Evolutionary conservation across 371 early-diverging fungal species (phyloP), one percentile per base, ranked within the genome.

Genomic region (Lichtheimia corymbifera): DNA sequence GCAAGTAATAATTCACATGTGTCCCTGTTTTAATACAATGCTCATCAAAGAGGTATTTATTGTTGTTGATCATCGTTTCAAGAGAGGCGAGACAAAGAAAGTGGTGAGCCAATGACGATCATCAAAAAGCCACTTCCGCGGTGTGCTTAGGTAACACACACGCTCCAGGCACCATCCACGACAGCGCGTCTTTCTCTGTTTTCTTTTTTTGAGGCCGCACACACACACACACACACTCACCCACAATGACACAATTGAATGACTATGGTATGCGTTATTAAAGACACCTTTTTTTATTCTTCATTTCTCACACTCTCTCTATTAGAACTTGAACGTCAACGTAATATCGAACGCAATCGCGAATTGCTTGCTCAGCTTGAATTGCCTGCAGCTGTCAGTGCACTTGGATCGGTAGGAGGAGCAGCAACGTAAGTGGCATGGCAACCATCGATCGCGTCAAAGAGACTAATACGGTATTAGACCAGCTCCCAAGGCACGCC

Each of bases 261-360:
- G 59, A 50, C 15, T 59, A 59, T 52, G 59, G 59, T 59, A 59
- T 25, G 43, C 22, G 2, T 2, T 22, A 22, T 22, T 1, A 22
- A 1, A 22, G 22, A 40, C 12, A 24, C 1, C 22, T 42, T 18
- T 42, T 18, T 5, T 18, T 6, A 24, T 42, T 27, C 2, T 7
- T 41, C 11, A 13, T 43, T 27, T 3, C 15, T 22, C 15, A 14
- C 6, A 4, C 1, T 5, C 17, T 22, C 49, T 40, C 17, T 28
- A 24, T 7, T 30, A 83, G 88, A 91, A 64, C 63, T 67, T 49
- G 70, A 83, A 62, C 84, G 91, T 11, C 62, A 83, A 51, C 80
- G 79, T 43, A 90, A 86, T 40, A 90, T 90, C 59, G 71, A 76
- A 40, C 63, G 74, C 27, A 89, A 91, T 65, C 79, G 79, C 18